Percentiles rank a stretch among this genome's conserved stretches.
phyloP scores from a whole-genome alignment of 2,329 filamentous ascomycete species.

The Aureobasidium vineae region DNA sequence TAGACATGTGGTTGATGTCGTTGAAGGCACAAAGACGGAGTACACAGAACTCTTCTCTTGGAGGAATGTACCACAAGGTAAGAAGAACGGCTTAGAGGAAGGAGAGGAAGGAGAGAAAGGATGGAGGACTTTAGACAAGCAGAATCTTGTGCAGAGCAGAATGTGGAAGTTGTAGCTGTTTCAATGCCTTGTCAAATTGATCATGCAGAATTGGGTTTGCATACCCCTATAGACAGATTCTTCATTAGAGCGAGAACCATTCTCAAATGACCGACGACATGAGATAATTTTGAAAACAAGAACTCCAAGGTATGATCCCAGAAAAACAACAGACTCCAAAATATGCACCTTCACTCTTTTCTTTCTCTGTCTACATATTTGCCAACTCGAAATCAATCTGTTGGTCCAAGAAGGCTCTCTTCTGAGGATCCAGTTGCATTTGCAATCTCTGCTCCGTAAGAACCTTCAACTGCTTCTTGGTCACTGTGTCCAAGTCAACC shows the following conservation, averaged over 20 bases:
- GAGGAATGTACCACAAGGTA: constrained; percentile 31
- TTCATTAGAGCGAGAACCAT: not conserved
- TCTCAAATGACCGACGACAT: constrained; percentile 2
- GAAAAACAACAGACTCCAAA: not conserved
- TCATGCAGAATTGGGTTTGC: not conserved
- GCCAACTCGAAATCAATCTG: constrained; percentile 93
- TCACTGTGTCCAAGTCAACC: constrained; percentile 93
- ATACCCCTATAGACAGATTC: not conserved
- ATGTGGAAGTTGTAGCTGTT: constrained; percentile 30
- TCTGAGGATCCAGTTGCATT: constrained; percentile 81
- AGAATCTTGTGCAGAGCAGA: constrained; percentile 31
- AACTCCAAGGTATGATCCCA: not conserved
- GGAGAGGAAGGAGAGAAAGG: constrained; percentile 35
- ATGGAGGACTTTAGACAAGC: constrained; percentile 35
- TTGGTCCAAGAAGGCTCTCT: constrained; percentile 82
- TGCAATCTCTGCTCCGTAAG: constrained; percentile 92
- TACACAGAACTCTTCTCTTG: constrained; percentile 34
- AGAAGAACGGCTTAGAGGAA: constrained; percentile 35
- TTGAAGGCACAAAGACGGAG: constrained; percentile 31
- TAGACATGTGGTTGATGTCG: constrained; percentile 33
- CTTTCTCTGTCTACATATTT: constrained; percentile 65
- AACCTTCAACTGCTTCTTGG: constrained; percentile 87
- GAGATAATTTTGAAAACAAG: not conserved
- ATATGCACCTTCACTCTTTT: constrained; percentile 1
- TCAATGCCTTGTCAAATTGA: not conserved